A percentile compares a stretch with the other conserved stretches of the same genome.
Conservation (phyloP, 345 rosid genomes). For the Cardamine resedifolia region DNA sequence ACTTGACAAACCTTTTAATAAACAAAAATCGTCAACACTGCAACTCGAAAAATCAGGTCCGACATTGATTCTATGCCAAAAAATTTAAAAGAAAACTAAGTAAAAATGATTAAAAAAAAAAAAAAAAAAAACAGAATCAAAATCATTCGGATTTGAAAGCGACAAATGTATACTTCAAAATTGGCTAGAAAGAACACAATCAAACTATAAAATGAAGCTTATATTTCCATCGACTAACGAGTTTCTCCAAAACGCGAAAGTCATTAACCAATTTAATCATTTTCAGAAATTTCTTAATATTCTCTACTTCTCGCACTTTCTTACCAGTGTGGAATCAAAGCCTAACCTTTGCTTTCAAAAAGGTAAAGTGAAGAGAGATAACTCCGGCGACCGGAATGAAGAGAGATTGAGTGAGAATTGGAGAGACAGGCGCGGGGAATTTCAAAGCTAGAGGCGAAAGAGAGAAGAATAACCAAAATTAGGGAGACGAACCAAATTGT, state of each 20-base stretch:
- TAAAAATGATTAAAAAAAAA: no score
- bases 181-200: background rate
- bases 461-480: background rate
- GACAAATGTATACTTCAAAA: background rate
- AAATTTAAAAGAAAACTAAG: background rate
- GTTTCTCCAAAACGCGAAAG: background rate
- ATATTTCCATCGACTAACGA: background rate
- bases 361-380: background rate
- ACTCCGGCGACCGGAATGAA: background rate
- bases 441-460: constrained; percentile 32
- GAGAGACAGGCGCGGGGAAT: constrained; percentile 35
- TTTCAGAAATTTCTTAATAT: background rate
- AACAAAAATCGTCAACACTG: background rate
- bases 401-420: constrained; percentile 1
- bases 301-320: constrained; percentile 4
- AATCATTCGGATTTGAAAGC: background rate
- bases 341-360: constrained; percentile 20
- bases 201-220: background rate
- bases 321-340: constrained; percentile 17
- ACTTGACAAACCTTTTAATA: background rate
- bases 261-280: background rate
- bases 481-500: no score
- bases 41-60: background rate
- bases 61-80: background rate
- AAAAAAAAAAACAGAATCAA: no score